Evolutionary conservation across 1,284 basidiomycete species (phyloP).

Genomic region (Stereum hirsutum): DNA sequence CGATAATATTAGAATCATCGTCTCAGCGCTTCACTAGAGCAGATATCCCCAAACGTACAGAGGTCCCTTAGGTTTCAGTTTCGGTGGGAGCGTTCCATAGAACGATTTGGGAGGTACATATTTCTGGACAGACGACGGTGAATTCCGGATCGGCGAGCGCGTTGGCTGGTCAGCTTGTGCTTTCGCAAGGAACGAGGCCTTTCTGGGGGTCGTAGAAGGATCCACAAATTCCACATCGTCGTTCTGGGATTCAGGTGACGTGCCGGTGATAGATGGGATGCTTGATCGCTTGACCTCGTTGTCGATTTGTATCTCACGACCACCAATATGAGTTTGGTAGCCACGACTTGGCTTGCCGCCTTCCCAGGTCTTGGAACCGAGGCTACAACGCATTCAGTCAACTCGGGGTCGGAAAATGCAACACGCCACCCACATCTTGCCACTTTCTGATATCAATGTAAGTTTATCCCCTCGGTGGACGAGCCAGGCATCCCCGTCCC

Average conservation of each 20-base stretch:
- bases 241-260: slow-evolving; percentile 16
- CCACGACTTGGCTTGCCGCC: slow-evolving; percentile 41
- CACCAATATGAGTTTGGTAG: slow-evolving; percentile 40
- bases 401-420: slow-evolving; percentile 8
- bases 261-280: slow-evolving; percentile 36
- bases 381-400: slow-evolving; percentile 25
- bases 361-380: slow-evolving; percentile 56
- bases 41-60: slow-evolving; percentile 32
- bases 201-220: background rate
- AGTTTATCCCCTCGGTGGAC: slow-evolving; percentile 39
- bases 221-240: slow-evolving; percentile 18
- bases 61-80: slow-evolving; percentile 37
- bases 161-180: background rate
- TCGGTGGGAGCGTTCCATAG: slow-evolving; percentile 37
- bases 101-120: slow-evolving; percentile 54
- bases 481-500: slow-evolving; percentile 75
- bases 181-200: background rate
- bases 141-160: slow-evolving; percentile 9
- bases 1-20: background rate
- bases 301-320: slow-evolving; percentile 58
- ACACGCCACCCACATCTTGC: slow-evolving; percentile 44
- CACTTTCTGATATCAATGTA: slow-evolving; percentile 58
- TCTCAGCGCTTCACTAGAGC: background rate
- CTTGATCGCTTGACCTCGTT: slow-evolving; percentile 34
- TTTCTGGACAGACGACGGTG: slow-evolving; percentile 20